These are phyloP conservation scores for Mycena amicta DNA, from an alignment of 768 basidiomycete genomes.

Conservation along the genomic window DNA sequence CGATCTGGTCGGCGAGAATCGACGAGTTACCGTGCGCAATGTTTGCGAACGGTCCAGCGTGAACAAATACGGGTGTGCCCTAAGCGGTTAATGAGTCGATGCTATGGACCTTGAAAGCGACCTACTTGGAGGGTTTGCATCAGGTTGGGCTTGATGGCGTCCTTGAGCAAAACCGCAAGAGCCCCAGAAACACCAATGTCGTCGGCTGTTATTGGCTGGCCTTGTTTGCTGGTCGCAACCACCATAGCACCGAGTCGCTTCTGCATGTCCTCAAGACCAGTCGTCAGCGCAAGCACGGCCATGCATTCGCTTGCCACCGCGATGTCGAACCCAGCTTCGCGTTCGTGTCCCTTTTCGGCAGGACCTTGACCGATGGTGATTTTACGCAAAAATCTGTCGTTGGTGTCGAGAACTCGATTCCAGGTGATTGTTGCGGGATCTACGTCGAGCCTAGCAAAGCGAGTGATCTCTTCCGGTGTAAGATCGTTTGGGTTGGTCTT, in stretches of 20 bases:
- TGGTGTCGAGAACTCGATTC: constrained; percentile 96
- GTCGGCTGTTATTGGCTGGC: constrained; percentile 92
- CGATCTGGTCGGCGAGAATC: constrained; percentile 95
- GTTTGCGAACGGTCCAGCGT: constrained; percentile 98
- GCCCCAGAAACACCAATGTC: constrained; percentile 95
- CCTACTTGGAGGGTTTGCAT: constrained; percentile 93
- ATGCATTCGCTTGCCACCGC: constrained; percentile 97
- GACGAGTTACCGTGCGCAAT: constrained; percentile 99
- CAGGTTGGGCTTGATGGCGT: constrained; percentile 97
- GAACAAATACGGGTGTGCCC: constrained; percentile 98
- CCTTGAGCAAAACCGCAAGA: constrained; percentile 96
- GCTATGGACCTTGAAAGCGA: not conserved
- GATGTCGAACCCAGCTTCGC: constrained; percentile 94
- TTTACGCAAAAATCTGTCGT: constrained; percentile 95
- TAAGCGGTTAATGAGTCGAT: constrained; percentile 26
- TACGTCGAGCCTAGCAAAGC: constrained; percentile 90
- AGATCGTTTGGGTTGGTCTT: constrained; percentile 92
- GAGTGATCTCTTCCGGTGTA: constrained; percentile 87
- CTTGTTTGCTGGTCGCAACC: constrained; percentile 88
- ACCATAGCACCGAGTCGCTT: constrained; percentile 95
- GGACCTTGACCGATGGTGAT: constrained; percentile 89
- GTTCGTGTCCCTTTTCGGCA: constrained; percentile 88
- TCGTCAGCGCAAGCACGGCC: constrained; percentile 94
- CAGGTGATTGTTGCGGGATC: constrained; percentile 92
- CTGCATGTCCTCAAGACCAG: constrained; percentile 87